Base-by-base conservation (phyloP, 2,329 filamentous ascomycete species). In the Proliferodiscus dingleyae region DNA sequence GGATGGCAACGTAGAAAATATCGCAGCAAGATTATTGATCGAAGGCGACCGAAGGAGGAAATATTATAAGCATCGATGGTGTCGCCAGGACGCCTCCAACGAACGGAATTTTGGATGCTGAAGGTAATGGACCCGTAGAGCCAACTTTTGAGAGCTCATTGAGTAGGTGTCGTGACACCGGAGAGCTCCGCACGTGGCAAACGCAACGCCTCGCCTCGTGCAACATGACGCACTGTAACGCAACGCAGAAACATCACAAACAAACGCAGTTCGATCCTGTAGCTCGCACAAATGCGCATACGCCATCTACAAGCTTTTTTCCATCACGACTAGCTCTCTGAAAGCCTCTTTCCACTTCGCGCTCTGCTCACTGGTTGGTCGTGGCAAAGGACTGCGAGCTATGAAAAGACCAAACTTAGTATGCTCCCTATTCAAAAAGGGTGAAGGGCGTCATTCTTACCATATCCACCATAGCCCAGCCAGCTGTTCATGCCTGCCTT, bases 401-500 rank as follows among this genome's bases (percentile, higher is more conserved):
- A 11, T 11, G 11, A 26, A 26, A 6, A 11, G 11, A 6, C 24
- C 6, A 26, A 11, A 26, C 6, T 26, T 26, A 26, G 24, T 11
- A 26, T n/a, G n/a, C n/a, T n/a, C n/a, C n/a, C n/a, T n/a, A n/a
- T n/a, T n/a, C n/a, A n/a, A n/a, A n/a, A n/a, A n/a, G n/a, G n/a
- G n/a, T n/a, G n/a, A n/a, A n/a, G n/a, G n/a, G n/a, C n/a, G n/a
- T 26, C 6, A 6, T 26, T 6, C 24, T 26, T 11, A 26, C 24
- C 24, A 47, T 65, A 68, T 22, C 72, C 62, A 75, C 83, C 83
- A 56, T 87, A 87, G 6, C 78, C 79, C 53, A 75, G 78, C 61
- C 80, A 81, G 22, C 72, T 69, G 61, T 80, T 69, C 59, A 87
- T 62, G 1, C 73, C 81, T 37, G 78, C 75, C 70, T 87, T 87